Evolutionary conservation across 1,139 yeast species (phyloP), one percentile per base, ranked within the genome.

Genomic region (Debaryomycetaceae sp.): DNA sequence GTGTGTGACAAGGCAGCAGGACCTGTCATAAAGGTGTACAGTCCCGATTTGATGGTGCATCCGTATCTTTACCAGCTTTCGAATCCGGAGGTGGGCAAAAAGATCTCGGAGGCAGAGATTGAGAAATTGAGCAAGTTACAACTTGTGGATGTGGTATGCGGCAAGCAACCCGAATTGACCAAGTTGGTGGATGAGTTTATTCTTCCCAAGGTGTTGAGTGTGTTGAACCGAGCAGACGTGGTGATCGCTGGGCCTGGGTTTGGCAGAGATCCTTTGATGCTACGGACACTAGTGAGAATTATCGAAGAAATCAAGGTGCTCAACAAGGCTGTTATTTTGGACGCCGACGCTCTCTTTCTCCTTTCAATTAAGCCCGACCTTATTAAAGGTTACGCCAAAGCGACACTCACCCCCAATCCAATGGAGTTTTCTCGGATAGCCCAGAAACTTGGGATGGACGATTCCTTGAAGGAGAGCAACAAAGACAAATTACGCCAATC

Each of bases 1-100:
- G 75, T 93, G 7, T 91, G 98, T 66, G 96, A 89, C 54, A 66
- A 70, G 44, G 67, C 67, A 36, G 98, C 98, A 0, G 95, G 88
- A 1, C 68, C 84, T 0, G 84, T 88, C 8, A 90, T 93, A 58
- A 93, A 93, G 65, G 67, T 85, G 38, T 93, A 93, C 63, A 81
- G 96, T 6, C 98, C 99, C 0, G 93, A 93, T 60, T 68, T 93
- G 43, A 93, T 93, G 97, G 96, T 93, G 2, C 98, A 93, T 66
- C 99, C 99, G 0, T 89, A 88, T 60, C 65, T 93, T 54, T 66
- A 64, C 46, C 77, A 72, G 41, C 49, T 60, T 24, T 49, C 54
- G 23, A 59, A 56, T 43, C 62, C 65, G 2, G 54, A 50, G 14
- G 48, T 56, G 31, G 49, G 49, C 17, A 43, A 57, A 34, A 40